These are phyloP conservation scores for Eremomyces bilateralis DNA, from an alignment of 495 filamentous ascomycete genomes.

Conservation along the genomic window DNA sequence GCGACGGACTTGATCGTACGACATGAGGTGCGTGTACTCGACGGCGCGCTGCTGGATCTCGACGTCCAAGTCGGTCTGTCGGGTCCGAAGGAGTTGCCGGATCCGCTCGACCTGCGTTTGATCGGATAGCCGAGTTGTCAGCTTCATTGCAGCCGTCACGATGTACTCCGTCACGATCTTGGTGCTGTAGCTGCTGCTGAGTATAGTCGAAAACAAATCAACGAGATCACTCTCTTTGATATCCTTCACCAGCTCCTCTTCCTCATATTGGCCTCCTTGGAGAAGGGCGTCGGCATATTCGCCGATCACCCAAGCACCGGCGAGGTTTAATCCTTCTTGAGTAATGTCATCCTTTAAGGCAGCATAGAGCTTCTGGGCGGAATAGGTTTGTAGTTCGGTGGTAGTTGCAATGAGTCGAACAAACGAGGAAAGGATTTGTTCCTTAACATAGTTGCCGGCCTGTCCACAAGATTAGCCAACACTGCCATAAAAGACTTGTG, in stretches of 20 bases:
- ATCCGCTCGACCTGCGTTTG: constrained; percentile 66
- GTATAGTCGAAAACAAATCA: constrained; percentile 72
- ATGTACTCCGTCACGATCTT: constrained; percentile 88
- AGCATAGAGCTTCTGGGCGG: constrained; percentile 80
- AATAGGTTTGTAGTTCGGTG: constrained; percentile 86
- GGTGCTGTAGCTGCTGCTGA: constrained; percentile 80
- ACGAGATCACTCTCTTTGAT: constrained; percentile 79
- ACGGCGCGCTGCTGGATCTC: constrained; percentile 92
- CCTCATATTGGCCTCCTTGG: constrained; percentile 76
- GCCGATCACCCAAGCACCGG: constrained; percentile 94
- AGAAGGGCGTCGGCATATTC: constrained; percentile 86
- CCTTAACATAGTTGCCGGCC: constrained; percentile 91
- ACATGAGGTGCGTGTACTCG: constrained; percentile 85
- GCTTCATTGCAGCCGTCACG: constrained; percentile 83
- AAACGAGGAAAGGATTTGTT: constrained; percentile 92
- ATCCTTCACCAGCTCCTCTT: constrained; percentile 78
- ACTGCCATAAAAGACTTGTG: not conserved
- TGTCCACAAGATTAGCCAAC: not conserved
- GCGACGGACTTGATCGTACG: constrained; percentile 63
- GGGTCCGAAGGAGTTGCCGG: constrained; percentile 47
- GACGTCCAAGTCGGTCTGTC: constrained; percentile 68
- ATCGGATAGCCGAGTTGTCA: constrained; percentile 72
- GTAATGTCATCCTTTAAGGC: constrained; percentile 88
- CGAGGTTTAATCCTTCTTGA: constrained; percentile 81
- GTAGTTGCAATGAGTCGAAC: constrained; percentile 88